phyloP scores from a whole-genome alignment of 345 rosid species.

The Syzygium aromaticum region DNA sequence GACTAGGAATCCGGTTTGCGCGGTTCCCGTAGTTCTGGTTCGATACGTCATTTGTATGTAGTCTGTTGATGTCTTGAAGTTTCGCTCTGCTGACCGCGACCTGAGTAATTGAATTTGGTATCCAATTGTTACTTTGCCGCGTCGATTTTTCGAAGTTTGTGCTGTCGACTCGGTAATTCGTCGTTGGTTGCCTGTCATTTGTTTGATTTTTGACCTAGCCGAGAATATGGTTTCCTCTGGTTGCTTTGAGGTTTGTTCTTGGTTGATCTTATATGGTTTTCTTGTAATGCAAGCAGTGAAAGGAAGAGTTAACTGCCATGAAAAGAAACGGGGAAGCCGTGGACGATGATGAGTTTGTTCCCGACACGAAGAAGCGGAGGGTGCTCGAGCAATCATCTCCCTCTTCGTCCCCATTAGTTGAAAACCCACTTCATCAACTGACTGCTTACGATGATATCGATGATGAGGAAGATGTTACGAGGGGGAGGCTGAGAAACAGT shows the following conservation, averaged over 20 bases:
- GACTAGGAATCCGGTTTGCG: background rate
- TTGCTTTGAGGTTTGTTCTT: background rate
- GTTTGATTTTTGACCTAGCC: background rate
- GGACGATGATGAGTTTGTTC: slow-evolving; percentile 21
- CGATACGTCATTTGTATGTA: background rate
- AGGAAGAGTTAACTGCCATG: background rate
- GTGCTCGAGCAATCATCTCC: slow-evolving; percentile 20
- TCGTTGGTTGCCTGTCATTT: background rate
- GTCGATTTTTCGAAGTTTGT: background rate
- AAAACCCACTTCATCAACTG: slow-evolving; percentile 56
- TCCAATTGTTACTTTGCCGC: background rate
- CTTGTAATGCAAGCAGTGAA: background rate
- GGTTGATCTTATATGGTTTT: background rate
- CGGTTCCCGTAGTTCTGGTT: background rate
- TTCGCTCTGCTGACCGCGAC: background rate
- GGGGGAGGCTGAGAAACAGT: slow-evolving; percentile 5
- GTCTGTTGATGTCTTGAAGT: background rate
- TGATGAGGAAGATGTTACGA: slow-evolving; percentile 40
- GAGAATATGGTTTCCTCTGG: background rate
- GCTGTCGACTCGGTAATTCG: background rate
- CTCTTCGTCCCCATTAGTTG: slow-evolving; percentile 28
- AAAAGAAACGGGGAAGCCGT: slow-evolving; percentile 25
- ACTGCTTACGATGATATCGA: slow-evolving; percentile 63
- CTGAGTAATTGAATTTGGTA: background rate
- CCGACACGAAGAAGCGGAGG: slow-evolving; percentile 38